Evolutionary conservation across 2,329 filamentous ascomycete species (phyloP).

Genomic region (Plenodomus tracheiphilus): DNA sequence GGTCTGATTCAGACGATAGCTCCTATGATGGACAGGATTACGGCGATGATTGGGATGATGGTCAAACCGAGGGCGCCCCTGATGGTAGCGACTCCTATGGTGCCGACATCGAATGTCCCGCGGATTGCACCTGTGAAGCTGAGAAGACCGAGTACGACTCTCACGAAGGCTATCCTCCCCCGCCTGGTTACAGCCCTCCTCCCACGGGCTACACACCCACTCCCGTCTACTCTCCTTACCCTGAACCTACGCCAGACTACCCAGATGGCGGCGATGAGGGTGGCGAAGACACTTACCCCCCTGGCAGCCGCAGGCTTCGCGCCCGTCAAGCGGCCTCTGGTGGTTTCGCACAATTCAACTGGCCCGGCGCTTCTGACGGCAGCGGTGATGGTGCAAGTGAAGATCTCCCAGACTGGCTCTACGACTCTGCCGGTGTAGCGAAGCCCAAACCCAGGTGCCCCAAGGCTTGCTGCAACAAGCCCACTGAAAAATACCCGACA

Average conservation of each 20-base stretch:
- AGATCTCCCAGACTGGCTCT: constrained; percentile 13
- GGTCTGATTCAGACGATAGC: not conserved
- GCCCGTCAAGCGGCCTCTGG: constrained; percentile 1
- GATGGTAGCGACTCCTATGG: not conserved
- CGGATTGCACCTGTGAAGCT: not conserved
- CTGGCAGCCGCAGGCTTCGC: not conserved
- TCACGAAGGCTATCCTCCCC: not conserved
- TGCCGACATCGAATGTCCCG: not conserved
- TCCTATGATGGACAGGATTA: constrained; percentile 6
- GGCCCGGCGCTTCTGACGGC: constrained; percentile 5
- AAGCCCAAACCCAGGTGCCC: constrained; percentile 12
- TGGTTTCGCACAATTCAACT: constrained; percentile 13
- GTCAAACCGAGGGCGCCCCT: not conserved
- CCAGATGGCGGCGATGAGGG: not conserved
- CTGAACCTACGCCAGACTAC: too few relatives aligned
- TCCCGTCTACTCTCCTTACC: not conserved
- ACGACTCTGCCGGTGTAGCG: constrained; percentile 6
- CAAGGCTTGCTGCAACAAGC: constrained; percentile 9
- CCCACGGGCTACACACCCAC: not conserved
- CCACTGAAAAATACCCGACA: not conserved
- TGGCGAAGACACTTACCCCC: not conserved
- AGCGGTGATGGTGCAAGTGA: constrained; percentile 2
- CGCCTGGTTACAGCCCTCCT: not conserved
- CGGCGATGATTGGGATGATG: not conserved
- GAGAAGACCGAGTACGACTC: not conserved